Conservation (phyloP, 305 asterid genomes). For the Rubia balearica region DNA sequence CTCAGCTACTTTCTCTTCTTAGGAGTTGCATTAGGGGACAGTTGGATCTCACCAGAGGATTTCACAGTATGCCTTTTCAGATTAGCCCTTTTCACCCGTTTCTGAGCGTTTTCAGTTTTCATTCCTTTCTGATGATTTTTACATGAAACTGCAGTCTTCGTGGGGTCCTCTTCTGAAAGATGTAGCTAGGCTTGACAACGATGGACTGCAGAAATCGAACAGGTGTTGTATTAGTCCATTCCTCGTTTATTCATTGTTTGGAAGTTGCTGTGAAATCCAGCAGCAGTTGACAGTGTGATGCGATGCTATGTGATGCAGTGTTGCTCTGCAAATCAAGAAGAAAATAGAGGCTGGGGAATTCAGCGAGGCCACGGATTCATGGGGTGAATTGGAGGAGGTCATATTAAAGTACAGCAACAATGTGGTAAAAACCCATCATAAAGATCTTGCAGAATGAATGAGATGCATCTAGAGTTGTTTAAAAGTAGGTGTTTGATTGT, state of each 20-base stretch:
- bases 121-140: neutral
- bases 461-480: neutral
- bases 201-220: slow-evolving; percentile 54
- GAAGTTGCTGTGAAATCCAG: slow-evolving; percentile 15
- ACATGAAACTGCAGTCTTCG: slow-evolving; percentile 46
- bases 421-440: slow-evolving; percentile 44
- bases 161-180: slow-evolving; percentile 95
- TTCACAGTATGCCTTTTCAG: slow-evolving; percentile 47
- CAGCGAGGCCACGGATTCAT: slow-evolving; percentile 58
- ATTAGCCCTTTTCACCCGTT: neutral
- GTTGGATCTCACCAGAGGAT: slow-evolving; percentile 96
- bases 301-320: slow-evolving; percentile 34
- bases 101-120: neutral
- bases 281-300: slow-evolving; percentile 6
- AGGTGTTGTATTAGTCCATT: slow-evolving; percentile 34
- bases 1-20: neutral
- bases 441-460: neutral
- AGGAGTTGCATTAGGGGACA: slow-evolving; percentile 86
- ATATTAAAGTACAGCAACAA: slow-evolving; percentile 46
- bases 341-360: slow-evolving; percentile 49
- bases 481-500: neutral
- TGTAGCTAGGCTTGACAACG: slow-evolving; percentile 72
- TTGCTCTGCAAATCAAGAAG: slow-evolving; percentile 52
- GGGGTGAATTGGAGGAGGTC: slow-evolving; percentile 54
- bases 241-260: neutral